Evolutionary conservation across 345 rosid genomes (phyloP).

Genomic region (Eutrema yunnanense): DNA sequence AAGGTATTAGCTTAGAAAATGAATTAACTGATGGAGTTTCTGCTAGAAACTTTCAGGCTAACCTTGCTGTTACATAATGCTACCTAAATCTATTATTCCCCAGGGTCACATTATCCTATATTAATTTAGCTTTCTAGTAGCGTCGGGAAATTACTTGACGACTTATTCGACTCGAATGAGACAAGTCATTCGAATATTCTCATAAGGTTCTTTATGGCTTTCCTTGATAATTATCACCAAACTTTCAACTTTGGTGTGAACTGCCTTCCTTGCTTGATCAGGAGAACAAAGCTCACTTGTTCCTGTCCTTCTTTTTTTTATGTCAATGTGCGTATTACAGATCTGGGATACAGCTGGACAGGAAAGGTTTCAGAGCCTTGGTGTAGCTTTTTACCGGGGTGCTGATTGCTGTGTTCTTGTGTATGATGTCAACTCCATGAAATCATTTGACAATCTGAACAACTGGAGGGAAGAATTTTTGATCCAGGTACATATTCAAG

Average conservation of each 20-base stretch:
- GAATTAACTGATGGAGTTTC: not conserved
- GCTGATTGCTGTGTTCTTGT: slow-evolving; percentile 92
- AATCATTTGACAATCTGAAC: slow-evolving; percentile 73
- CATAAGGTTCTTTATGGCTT: not conserved
- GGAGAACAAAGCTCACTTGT: not conserved
- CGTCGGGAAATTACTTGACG: not conserved
- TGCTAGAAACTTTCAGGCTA: not conserved
- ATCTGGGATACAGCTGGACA: slow-evolving; percentile 98
- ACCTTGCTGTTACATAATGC: not conserved
- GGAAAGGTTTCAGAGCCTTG: slow-evolving; percentile 94
- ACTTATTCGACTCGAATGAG: not conserved
- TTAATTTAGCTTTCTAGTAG: not conserved
- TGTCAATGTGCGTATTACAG: slow-evolving; percentile 32
- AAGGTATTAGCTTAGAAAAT: not conserved
- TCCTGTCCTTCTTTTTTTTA: not conserved
- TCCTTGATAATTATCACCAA: not conserved
- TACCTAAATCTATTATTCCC: not conserved
- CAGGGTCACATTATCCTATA: not conserved
- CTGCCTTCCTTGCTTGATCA: not conserved
- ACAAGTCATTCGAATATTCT: not conserved
- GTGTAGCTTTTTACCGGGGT: slow-evolving; percentile 84
- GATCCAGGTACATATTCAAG: slow-evolving; percentile 47
- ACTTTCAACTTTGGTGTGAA: not conserved
- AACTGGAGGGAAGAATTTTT: slow-evolving; percentile 86
- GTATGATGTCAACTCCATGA: slow-evolving; percentile 80